Evolutionary conservation across 83 land plant species (phyloP), one percentile per base, ranked within the genome.

Genomic region (Picea abies): DNA sequence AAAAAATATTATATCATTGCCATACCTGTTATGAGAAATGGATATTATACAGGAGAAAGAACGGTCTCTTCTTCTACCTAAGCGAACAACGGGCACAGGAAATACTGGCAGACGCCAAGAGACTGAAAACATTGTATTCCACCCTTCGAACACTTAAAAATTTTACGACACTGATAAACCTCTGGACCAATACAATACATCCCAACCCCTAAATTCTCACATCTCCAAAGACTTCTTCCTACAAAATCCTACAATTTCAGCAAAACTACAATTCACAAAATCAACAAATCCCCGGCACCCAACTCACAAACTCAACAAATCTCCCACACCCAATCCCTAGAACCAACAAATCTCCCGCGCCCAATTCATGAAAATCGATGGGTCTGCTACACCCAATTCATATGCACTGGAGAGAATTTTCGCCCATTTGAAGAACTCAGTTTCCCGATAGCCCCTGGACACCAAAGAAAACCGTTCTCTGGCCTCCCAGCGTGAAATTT

Each of bases 11-110:
- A 47, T 44, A 19, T 20, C 14, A 73, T 70, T 73, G 5, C 1
- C 77, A 73, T 73, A 73, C 77, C 77, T 73, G 11, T n/a, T 23
- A 22, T 58, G 77, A 73, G 77, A 47, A 20, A 73, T n/a, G 14
- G 77, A 73, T 47, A 49, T 5, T 73, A 25, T 22, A 44, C 44
- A 22, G 77, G 77, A n/a, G 20, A 47, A 73, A 20, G 5, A 49
- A 47, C 56, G 15, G 44, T n/a, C 26, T 11, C 25, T 73, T 73
- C 16, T 73, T 73, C 41, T 44, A 73, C 77, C 58, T n/a, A 3
- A 73, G 58, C 47, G 77, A 23, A 73, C 12, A 15, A 44, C 77
- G 0, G 77, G 25, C 15, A 12, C 12, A 52, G 56, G 56, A 10
- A 52, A 44, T 73, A 47, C 77, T 52, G 26, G 25, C 77, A 73